phyloP scores from a whole-genome alignment of 495 filamentous ascomycete genomes.

The Hyphodiscus hymeniophilus region DNA sequence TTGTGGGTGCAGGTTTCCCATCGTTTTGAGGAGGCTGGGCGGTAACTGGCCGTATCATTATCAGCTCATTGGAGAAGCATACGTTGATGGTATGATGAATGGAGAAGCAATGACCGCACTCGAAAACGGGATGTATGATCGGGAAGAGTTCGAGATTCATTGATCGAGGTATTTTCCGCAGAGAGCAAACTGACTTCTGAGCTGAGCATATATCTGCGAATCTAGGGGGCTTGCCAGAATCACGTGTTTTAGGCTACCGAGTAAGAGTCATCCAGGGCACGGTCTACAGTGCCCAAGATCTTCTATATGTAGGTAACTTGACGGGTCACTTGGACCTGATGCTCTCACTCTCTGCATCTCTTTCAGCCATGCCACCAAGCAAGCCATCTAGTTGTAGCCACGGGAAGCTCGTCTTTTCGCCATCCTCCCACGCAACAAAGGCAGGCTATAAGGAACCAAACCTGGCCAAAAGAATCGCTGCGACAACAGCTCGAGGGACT shows the following conservation, averaged over 20 bases:
- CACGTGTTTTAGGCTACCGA: too few species aligned
- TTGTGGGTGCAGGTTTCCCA: slow-evolving; percentile 17
- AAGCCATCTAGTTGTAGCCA: background rate
- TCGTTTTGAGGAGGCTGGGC: slow-evolving; percentile 8
- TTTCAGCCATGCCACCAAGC: background rate
- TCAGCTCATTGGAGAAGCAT: slow-evolving; percentile 23
- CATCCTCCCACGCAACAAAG: background rate
- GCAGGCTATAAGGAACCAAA: slow-evolving; percentile 6
- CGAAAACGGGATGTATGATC: background rate
- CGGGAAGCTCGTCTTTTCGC: background rate
- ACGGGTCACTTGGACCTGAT: too few species aligned
- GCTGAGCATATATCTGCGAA: too few species aligned
- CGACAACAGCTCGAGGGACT: slow-evolving; percentile 5
- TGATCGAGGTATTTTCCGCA: too few species aligned
- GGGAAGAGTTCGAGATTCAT: slow-evolving; percentile 11
- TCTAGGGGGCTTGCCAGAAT: too few species aligned
- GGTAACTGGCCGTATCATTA: slow-evolving; percentile 4
- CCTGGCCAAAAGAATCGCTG: slow-evolving; percentile 3
- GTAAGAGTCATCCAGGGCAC: too few species aligned
- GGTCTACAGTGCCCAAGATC: too few species aligned
- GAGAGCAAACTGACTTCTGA: too few species aligned
- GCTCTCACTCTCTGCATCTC: background rate
- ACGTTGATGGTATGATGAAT: slow-evolving; percentile 25
- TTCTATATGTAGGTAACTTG: too few species aligned
- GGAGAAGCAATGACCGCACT: slow-evolving; percentile 16